Evolutionary conservation across 176 grass and related monocot species (phyloP).

Genomic region (Aegilops tauschii): DNA sequence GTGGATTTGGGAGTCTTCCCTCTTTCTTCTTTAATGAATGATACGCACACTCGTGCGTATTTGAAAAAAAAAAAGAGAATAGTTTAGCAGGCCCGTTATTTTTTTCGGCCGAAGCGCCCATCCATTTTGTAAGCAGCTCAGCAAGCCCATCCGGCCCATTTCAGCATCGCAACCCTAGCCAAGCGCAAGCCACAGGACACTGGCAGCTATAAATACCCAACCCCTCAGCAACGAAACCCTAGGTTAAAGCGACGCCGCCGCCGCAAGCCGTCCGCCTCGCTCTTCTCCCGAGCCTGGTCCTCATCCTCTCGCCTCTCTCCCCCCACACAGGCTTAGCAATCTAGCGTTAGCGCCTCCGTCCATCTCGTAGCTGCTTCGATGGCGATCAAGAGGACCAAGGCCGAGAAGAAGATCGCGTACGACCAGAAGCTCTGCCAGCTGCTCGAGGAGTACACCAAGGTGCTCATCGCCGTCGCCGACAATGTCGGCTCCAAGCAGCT

Average conservation of each 20-base stretch:
- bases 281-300: constrained; percentile 52
- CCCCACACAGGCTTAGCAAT: neutral
- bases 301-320: neutral
- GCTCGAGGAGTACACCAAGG: constrained; percentile 84
- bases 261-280: constrained; percentile 58
- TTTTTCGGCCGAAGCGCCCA: neutral
- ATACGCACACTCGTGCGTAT: too few species aligned
- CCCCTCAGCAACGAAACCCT: neutral
- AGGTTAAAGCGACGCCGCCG: constrained; percentile 77
- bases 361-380: constrained; percentile 28
- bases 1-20: too few species aligned
- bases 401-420: constrained; percentile 78
- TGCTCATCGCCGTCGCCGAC: constrained; percentile 70
- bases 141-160: neutral
- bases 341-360: constrained; percentile 6
- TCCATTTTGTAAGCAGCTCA: neutral
- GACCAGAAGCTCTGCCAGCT: constrained; percentile 72
- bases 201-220: neutral
- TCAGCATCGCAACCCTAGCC: constrained; percentile 8
- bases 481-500: constrained; percentile 90
- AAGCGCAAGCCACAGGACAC: neutral
- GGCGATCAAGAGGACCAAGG: constrained; percentile 78
- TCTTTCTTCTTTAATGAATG: too few species aligned
- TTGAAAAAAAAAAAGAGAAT: too few species aligned
- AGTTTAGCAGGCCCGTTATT: too few species aligned